phyloP scores from a whole-genome alignment of 2,329 filamentous ascomycete genomes.

The Lojkania enalia region DNA sequence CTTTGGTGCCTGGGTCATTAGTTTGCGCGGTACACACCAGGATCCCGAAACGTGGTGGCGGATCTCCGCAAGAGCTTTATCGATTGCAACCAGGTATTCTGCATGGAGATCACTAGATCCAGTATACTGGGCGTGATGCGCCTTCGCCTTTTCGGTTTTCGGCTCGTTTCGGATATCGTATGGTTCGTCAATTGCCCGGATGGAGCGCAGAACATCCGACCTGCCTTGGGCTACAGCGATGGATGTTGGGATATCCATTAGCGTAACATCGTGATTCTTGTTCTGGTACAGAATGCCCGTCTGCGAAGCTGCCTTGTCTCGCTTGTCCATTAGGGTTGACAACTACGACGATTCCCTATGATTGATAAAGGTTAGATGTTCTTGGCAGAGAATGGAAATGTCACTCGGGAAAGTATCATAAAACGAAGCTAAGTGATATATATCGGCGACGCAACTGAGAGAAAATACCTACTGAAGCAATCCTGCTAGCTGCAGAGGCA shows the following conservation, averaged over 20 bases:
- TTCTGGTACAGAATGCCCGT: constrained; percentile 58
- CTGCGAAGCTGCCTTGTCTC: too few species aligned
- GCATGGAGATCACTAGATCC: constrained; percentile 36
- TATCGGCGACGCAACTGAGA: too few species aligned
- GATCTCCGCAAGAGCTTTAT: constrained; percentile 44
- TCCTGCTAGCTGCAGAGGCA: too few species aligned
- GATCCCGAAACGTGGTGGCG: constrained; percentile 20
- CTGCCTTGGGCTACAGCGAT: constrained; percentile 67
- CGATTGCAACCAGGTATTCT: constrained; percentile 44
- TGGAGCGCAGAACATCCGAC: constrained; percentile 51
- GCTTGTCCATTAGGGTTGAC: too few species aligned
- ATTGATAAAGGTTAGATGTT: not conserved
- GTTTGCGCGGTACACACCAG: constrained; percentile 10
- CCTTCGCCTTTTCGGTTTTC: constrained; percentile 52
- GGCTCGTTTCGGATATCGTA: constrained; percentile 57
- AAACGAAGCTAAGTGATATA: too few species aligned
- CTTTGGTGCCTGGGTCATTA: constrained; percentile 24
- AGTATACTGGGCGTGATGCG: constrained; percentile 42
- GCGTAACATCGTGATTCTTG: constrained; percentile 52
- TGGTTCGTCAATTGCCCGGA: constrained; percentile 49
- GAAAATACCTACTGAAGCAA: too few species aligned
- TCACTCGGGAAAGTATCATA: not conserved
- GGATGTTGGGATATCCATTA: constrained; percentile 72
- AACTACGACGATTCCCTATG: not conserved
- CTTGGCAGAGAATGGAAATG: not conserved